Base-by-base conservation (phyloP, 495 filamentous ascomycete genomes). In the Penicillium herquei region DNA sequence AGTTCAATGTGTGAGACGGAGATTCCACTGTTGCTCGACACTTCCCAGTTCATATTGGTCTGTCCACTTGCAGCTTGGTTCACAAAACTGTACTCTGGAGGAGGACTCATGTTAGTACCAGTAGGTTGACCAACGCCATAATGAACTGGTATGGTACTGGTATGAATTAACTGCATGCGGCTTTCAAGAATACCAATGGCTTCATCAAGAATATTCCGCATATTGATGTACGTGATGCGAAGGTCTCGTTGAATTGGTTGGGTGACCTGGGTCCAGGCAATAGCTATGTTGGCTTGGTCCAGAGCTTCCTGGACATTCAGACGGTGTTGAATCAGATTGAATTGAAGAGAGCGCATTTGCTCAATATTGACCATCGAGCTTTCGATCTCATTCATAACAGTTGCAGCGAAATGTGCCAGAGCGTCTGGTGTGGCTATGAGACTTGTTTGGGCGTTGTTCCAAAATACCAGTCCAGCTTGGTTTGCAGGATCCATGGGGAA, bases 331-430 rank as follows among this genome's bases (percentile, higher is more conserved):
- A 13, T 7, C 34, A 37, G 12, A 37, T 10, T 37, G 1, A 10
- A 37, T 3, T 37, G 12, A 37, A 13, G 9, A 2, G 7, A n/a
- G 8, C 9, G 14, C 14, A 43, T 12, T 8, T 9, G n/a, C 40
- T 43, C 14, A 8, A 16, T 43, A 13, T 46, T 30, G 16, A 21
- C 26, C 16, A 21, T 46, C 7, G 14, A 18, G 43, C 7, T 5
- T 17, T 26, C 11, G 16, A 46, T 46, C 7, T 35, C 32, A 26
- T 6, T 17, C 26, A 13, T 42, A 14, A 37, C 7, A 3, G 2
- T 37, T 34, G 21, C 67, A 75, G 52, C 4, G 21, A 26, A 4
- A 26, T 26, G 21, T 26, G 21, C 21, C 21, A 26, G 1, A 4
- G 21, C 4, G 21, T 26, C 21, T 26, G 21, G 21, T 26, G 21